Evolutionary conservation across 208 protist species (phyloP).

Genomic region (Leishmania lainsoni): DNA sequence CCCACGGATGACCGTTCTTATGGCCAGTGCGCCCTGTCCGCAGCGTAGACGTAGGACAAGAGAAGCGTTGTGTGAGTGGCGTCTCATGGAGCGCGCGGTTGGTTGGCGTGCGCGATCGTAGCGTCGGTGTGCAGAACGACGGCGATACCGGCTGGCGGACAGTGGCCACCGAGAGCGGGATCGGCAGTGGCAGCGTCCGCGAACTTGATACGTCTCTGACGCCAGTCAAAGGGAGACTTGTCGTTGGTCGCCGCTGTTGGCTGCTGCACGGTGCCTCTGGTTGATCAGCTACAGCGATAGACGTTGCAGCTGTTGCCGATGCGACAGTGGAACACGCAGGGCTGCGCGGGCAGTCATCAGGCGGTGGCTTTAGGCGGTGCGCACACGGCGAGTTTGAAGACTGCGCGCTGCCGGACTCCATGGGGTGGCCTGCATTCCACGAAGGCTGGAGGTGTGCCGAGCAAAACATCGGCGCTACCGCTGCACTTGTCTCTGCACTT

Average conservation of each 20-base stretch:
- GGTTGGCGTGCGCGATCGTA: not conserved
- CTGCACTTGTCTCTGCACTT: not conserved
- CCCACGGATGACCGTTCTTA: not conserved
- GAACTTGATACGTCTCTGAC: not conserved
- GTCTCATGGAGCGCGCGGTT: constrained; percentile 4
- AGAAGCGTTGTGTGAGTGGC: constrained; percentile 16
- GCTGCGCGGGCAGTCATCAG: not conserved
- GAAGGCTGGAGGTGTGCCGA: not conserved
- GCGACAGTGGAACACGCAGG: not conserved
- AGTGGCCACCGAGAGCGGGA: constrained; percentile 35
- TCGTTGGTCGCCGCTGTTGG: not conserved
- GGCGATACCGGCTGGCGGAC: constrained; percentile 2
- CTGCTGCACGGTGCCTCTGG: constrained; percentile 4
- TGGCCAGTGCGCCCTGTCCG: not conserved
- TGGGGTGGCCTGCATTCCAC: not conserved
- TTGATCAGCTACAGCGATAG: not conserved
- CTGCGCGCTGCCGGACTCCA: not conserved
- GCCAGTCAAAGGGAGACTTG: not conserved
- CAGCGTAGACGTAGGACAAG: constrained; percentile 10
- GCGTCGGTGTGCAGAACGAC: not conserved
- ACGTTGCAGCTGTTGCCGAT: not conserved
- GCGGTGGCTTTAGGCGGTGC: not conserved
- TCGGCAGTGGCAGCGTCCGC: constrained; percentile 30
- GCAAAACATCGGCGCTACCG: not conserved
- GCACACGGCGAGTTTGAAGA: constrained; percentile 12